A percentile compares a stretch with the other conserved stretches of the same genome.
These are phyloP conservation scores for Aegle marmelos DNA, from an alignment of 345 rosid species.

Conservation along the genomic window DNA sequence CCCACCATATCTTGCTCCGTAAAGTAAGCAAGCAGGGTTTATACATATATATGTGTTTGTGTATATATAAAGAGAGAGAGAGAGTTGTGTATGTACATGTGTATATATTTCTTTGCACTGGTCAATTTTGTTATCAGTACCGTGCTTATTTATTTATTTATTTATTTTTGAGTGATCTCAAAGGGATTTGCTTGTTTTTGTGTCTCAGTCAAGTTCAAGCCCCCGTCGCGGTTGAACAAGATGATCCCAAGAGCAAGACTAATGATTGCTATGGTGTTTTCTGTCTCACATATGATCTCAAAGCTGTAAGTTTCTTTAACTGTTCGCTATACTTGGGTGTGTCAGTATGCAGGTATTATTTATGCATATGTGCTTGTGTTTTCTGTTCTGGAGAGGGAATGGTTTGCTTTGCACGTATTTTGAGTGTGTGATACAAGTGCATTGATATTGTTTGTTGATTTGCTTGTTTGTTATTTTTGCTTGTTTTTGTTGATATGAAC, in stretches of 20 bases:
- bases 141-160: neutral
- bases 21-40: constrained; percentile 36
- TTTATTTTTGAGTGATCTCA: neutral
- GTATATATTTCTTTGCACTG: neutral
- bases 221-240: constrained; percentile 48
- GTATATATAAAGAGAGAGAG: too few species aligned
- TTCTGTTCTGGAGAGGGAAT: neutral
- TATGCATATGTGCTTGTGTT: neutral
- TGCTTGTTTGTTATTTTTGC: neutral
- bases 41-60: neutral
- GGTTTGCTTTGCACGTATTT: neutral
- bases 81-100: neutral
- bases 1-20: constrained; percentile 70
- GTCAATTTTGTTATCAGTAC: neutral
- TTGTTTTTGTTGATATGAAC: neutral
- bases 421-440: neutral
- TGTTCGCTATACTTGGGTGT: neutral
- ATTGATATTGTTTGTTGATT: constrained; percentile 7
- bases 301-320: constrained; percentile 52
- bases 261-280: constrained; percentile 85
- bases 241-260: constrained; percentile 37
- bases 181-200: constrained; percentile 7
- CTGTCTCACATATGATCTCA: constrained; percentile 91
- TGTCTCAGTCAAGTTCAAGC: constrained; percentile 45
- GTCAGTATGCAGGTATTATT: neutral